Evolutionary conservation across 75 land plant species (phyloP), one percentile per base, ranked within the genome.

Genomic region (Gnetum montanum): DNA sequence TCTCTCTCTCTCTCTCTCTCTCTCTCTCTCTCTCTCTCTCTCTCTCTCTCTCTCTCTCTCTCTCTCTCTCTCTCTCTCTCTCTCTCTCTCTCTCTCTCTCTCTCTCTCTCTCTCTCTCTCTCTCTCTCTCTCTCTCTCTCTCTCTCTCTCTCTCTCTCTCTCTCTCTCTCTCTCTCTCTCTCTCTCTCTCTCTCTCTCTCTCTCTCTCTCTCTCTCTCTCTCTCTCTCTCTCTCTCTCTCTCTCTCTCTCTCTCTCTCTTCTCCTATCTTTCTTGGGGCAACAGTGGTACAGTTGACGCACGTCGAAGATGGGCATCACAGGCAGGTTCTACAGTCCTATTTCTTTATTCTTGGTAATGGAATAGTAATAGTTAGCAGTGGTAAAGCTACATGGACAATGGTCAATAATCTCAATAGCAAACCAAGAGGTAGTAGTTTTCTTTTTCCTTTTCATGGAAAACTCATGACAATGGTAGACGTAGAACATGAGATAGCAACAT

Each of bases 1-100:
- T 43, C 45, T 43, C 45, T 43, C 45, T 35, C 37, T 35, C 37
- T 35, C 37, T 35, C 37, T 35, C 37, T 35, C 37, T 35, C 37
- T 35, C 37, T 35, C 37, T 35, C 37, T 35, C 37, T 35, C 37
- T 35, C 37, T 35, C 37, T 35, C 37, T 35, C 37, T 35, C 37
- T 35, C 37, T 35, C 37, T 35, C 37, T 35, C 37, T 35, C 37
- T 35, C 37, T 35, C 37, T 35, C 37, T 35, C 37, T 35, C 37
- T 35, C 37, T 35, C 37, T 35, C 37, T 35, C 37, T 35, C 37
- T 35, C 37, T 35, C 37, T 35, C 37, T 35, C 37, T 35, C 37
- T 35, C 37, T 35, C 37, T 35, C 37, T 35, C 37, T 35, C 37
- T 35, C 37, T 35, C 37, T 35, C 37, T 35, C 37, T 35, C 37